Evolutionary conservation across 352 stramenopile species (phyloP).

Genomic region (Blastocystis hominis): DNA sequence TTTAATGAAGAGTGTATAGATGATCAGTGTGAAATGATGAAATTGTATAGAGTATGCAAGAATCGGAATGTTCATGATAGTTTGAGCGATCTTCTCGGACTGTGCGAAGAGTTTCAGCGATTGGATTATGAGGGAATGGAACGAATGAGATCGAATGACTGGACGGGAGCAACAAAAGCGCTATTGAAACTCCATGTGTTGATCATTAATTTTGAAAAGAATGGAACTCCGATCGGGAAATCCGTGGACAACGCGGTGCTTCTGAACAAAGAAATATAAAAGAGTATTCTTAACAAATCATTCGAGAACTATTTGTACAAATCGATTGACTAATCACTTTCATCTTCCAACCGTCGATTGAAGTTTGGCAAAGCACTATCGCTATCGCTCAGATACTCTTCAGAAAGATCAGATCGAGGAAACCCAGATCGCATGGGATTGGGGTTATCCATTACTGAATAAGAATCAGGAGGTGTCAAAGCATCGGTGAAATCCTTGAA

Average conservation of each 20-base stretch:
- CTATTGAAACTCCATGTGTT: neutral
- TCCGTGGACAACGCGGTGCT: neutral
- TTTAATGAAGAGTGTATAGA: neutral
- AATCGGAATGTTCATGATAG: neutral
- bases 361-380: neutral
- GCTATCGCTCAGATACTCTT: neutral
- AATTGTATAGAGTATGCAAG: neutral
- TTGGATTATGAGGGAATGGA: neutral
- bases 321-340: neutral
- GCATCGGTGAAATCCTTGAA: conserved; percentile 28
- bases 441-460: neutral
- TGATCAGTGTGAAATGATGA: neutral
- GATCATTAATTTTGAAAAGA: neutral
- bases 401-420: neutral
- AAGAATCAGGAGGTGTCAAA: neutral
- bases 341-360: neutral
- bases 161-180: neutral
- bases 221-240: neutral
- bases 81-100: neutral
- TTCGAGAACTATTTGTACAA: neutral
- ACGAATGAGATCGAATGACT: neutral
- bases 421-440: neutral
- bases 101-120: neutral
- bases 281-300: neutral
- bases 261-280: neutral